Conservation (phyloP, 495 filamentous ascomycete species). For the Cudoniella acicularis region DNA sequence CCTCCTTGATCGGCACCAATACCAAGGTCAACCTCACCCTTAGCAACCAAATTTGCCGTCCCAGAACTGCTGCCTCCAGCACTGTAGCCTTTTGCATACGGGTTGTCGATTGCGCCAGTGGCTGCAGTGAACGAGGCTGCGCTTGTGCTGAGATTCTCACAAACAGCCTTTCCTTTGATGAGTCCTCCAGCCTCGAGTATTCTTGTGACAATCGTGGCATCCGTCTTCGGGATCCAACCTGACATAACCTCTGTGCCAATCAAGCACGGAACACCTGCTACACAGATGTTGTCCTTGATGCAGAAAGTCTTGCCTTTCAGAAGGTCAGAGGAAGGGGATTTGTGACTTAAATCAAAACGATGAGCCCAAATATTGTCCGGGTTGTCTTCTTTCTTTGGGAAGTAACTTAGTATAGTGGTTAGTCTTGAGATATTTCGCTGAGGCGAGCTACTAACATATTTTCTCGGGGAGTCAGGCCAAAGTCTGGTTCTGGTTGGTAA, state of each 20-base stretch:
- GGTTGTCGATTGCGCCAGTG: constrained; percentile 40
- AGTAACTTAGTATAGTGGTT: constrained; percentile 18
- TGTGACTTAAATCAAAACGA: constrained; percentile 23
- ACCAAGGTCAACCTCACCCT: constrained; percentile 42
- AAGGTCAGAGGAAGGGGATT: constrained; percentile 12
- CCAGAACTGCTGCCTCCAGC: constrained; percentile 49
- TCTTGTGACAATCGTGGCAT: constrained; percentile 45
- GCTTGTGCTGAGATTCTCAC: constrained; percentile 40
- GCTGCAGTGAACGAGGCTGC: constrained; percentile 38
- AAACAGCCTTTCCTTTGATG: constrained; percentile 41
- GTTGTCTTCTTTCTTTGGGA: constrained; percentile 29
- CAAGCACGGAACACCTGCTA: constrained; percentile 23
- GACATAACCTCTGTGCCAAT: constrained; percentile 24
- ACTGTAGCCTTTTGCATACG: constrained; percentile 34
- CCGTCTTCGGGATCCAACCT: constrained; percentile 35
- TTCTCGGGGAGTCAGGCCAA: constrained; percentile 2
- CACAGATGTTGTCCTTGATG: constrained; percentile 26
- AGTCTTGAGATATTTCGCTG: not conserved
- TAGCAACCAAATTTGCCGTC: constrained; percentile 39
- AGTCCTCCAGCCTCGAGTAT: constrained; percentile 42
- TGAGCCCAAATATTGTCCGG: constrained; percentile 39
- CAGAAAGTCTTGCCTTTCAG: constrained; percentile 21
- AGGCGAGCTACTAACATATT: constrained; percentile 17
- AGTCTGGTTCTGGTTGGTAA: constrained; percentile 16
- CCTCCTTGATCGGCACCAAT: constrained; percentile 53